Base-by-base conservation (phyloP, 108 stramenopile species). In the Skeletonema potamos region DNA sequence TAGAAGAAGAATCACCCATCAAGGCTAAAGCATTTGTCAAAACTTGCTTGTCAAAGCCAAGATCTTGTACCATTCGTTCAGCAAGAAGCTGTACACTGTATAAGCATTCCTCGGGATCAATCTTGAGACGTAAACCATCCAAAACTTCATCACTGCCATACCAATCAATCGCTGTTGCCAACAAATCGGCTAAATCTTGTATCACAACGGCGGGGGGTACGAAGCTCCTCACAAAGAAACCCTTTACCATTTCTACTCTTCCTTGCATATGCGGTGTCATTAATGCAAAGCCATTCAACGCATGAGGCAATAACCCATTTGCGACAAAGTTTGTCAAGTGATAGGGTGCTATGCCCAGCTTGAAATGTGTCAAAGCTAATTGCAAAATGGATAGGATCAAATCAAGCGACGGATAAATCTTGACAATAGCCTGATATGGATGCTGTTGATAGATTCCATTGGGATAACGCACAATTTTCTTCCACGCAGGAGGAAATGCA, bases 271-370 rank as follows among this genome's bases (percentile, higher is more conserved):
- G 13, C 15, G 62, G 26, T 24, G 82, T 62, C 32, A 90, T 67
- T 51, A 87, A 54, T 9, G 48, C 54, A 68, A 72, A 86, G 2
- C 85, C 89, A 67, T 87, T 85, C 63, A 85, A 62, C 10, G 86
- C 78, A 62, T 79, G 72, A 22, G 87, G 85, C 5, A 90, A 48
- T 28, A 63, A 66, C n/a, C 89, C 89, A 75, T 83, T 84, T 8
- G 70, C 72, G 29, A 85, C 80, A 85, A 84, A 90, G 13, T 51
- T 34, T 8, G 73, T 74, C 15, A 90, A 64, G 48, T 85, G 63
- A 62, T 64, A 58, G 10, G 70, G 63, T 17, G 86, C 81, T 2
- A 89, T 39, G 5, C 90, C 90, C 4, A 71, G 62, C 62, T 73
- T 27, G 26, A 72, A 62, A 39, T 81, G 85, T 36, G 74, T 63